Conservation (phyloP, 2,329 filamentous ascomycete genomes). For the Colletotrichum navitas region DNA sequence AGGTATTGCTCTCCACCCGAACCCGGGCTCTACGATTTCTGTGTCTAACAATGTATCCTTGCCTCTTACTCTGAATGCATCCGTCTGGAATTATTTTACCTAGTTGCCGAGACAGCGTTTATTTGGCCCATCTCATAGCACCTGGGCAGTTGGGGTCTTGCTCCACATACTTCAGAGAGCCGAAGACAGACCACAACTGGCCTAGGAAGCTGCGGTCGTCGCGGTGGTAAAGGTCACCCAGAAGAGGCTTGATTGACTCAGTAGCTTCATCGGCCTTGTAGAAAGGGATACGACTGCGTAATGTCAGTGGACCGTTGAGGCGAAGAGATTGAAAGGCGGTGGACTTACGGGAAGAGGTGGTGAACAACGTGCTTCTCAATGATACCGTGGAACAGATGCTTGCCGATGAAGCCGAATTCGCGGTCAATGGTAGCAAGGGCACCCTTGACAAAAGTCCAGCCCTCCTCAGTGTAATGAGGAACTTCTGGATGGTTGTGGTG, state of each 20-base stretch:
- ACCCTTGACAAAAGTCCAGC: slow-evolving; percentile 73
- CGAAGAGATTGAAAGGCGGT: background rate
- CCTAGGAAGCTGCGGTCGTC: slow-evolving; percentile 60
- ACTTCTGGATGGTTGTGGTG: slow-evolving; percentile 75
- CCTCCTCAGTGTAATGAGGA: slow-evolving; percentile 65
- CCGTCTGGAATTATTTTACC: slow-evolving; percentile 1
- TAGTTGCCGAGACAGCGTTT: background rate
- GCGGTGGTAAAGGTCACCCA: slow-evolving; percentile 66
- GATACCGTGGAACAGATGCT: slow-evolving; percentile 74
- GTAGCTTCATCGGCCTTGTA: slow-evolving; percentile 72
- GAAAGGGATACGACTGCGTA: slow-evolving; percentile 65
- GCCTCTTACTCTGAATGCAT: slow-evolving; percentile 10
- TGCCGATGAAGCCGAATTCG: slow-evolving; percentile 71
- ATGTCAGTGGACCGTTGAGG: slow-evolving; percentile 8
- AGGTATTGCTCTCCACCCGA: slow-evolving; percentile 9
- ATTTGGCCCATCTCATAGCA: slow-evolving; percentile 53
- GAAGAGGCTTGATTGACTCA: slow-evolving; percentile 66
- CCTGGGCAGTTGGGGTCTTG: slow-evolving; percentile 53
- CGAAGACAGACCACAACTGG: slow-evolving; percentile 61
- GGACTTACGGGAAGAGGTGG: slow-evolving; percentile 67
- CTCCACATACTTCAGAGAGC: slow-evolving; percentile 62
- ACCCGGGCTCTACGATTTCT: slow-evolving; percentile 4
- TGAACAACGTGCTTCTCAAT: slow-evolving; percentile 71
- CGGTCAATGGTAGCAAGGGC: slow-evolving; percentile 73
- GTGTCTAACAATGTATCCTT: slow-evolving; percentile 19